Conservation (phyloP, 306 rosid species). For the Prinsepia uniflora region DNA sequence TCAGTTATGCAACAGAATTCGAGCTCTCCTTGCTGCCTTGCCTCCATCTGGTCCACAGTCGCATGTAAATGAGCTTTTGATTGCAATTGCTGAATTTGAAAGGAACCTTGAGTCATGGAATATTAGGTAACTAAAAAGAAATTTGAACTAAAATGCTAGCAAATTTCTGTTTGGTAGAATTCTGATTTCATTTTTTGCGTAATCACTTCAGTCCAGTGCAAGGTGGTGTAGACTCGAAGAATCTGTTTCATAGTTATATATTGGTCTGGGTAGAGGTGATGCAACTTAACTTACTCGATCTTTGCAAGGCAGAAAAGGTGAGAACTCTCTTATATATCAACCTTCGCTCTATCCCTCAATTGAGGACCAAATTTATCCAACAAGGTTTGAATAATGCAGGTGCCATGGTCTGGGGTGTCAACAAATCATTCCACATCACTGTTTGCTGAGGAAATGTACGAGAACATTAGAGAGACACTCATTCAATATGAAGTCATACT, state of each 20-base stretch:
- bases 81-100: constrained; percentile 85
- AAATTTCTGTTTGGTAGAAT: constrained; percentile 1
- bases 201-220: constrained; percentile 52
- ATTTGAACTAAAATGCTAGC: not conserved
- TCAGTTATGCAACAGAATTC: constrained; percentile 74
- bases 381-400: constrained; percentile 45
- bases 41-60: constrained; percentile 88
- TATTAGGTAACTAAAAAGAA: constrained; percentile 59
- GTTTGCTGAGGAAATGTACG: constrained; percentile 93
- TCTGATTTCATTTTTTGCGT: constrained; percentile 30
- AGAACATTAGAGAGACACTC: constrained; percentile 68
- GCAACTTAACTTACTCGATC: constrained; percentile 79
- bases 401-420: constrained; percentile 93
- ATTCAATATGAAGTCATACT: constrained; percentile 74
- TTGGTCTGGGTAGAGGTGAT: constrained; percentile 94
- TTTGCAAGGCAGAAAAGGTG: constrained; percentile 94
- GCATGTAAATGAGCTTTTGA: constrained; percentile 76
- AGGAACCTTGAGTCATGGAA: constrained; percentile 85
- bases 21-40: constrained; percentile 76
- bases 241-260: constrained; percentile 78
- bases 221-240: constrained; percentile 79
- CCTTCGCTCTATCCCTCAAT: not conserved
- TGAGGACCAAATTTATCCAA: constrained; percentile 12
- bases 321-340: constrained; percentile 1
- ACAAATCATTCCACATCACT: constrained; percentile 90